Evolutionary conservation across 768 basidiomycete genomes (phyloP).

Genomic region (Tylopilus felleus): DNA sequence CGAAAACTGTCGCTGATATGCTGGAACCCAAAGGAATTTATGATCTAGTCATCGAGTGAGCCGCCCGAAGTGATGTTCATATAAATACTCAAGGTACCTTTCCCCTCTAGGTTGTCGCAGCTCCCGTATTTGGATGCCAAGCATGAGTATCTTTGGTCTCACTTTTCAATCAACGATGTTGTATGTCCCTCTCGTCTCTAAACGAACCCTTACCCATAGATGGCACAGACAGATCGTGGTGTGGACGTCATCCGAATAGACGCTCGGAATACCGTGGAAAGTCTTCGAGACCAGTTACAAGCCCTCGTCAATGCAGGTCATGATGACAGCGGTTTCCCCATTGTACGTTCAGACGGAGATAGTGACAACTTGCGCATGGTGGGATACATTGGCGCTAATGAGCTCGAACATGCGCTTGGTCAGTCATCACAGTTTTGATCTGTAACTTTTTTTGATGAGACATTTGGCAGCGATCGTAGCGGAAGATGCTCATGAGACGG

Average conservation of each 20-base stretch:
- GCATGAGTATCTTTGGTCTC: constrained; percentile 85
- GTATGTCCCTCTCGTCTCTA: constrained; percentile 41
- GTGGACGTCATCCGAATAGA: constrained; percentile 73
- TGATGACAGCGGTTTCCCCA: constrained; percentile 84
- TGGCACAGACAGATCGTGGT: constrained; percentile 56
- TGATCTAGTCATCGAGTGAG: constrained; percentile 87
- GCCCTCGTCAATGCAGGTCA: constrained; percentile 54
- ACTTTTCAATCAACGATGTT: constrained; percentile 70
- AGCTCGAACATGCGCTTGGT: constrained; percentile 92
- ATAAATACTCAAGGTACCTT: not conserved
- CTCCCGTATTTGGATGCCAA: constrained; percentile 93
- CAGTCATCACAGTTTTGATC: constrained; percentile 27
- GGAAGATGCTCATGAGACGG: constrained; percentile 61
- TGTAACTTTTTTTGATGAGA: not conserved
- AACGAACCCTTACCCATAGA: not conserved
- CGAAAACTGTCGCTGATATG: constrained; percentile 34
- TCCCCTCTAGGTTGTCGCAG: constrained; percentile 57
- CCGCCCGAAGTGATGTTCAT: not conserved
- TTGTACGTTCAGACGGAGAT: constrained; percentile 53
- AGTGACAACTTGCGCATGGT: constrained; percentile 59
- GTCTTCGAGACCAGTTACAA: constrained; percentile 68
- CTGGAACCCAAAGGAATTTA: constrained; percentile 85
- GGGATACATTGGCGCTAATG: constrained; percentile 89
- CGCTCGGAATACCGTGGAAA: constrained; percentile 70
- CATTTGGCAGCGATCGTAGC: constrained; percentile 62